A percentile compares a stretch with the other conserved stretches of the same genome.
These are phyloP conservation scores for Coemansia sp. DNA, from an alignment of 192 early-diverging fungal genomes.

Conservation along the genomic window DNA sequence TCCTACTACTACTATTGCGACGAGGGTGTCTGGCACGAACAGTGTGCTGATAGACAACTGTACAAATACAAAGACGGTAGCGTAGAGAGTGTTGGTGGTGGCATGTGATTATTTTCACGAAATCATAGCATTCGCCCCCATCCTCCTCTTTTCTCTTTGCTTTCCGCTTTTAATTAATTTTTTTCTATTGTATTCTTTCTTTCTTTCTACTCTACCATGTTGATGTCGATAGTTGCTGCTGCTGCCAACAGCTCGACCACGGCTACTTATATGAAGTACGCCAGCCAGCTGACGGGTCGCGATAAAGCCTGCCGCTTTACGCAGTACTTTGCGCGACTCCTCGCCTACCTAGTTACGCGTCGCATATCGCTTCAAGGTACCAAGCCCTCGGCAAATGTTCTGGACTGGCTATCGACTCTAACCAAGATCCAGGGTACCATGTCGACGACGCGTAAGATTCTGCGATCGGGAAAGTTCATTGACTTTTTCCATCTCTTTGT, in stretches of 20 bases:
- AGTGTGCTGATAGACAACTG: slow-evolving; percentile 9
- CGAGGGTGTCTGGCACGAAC: slow-evolving; percentile 50
- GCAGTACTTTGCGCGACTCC: slow-evolving; percentile 87
- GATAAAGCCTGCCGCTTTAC: slow-evolving; percentile 82
- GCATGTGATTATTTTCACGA: neutral
- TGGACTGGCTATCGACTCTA: slow-evolving; percentile 37
- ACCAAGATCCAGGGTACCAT: slow-evolving; percentile 28
- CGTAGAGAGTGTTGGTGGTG: slow-evolving; percentile 1
- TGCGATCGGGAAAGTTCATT: slow-evolving; percentile 54
- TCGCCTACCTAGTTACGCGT: slow-evolving; percentile 57
- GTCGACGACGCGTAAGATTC: slow-evolving; percentile 43
- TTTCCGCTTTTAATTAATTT: neutral
- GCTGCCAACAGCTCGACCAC: slow-evolving; percentile 33
- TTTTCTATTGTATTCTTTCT: slow-evolving; percentile 4
- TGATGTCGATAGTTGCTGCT: slow-evolving; percentile 5
- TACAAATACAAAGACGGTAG: slow-evolving; percentile 37
- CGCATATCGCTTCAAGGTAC: slow-evolving; percentile 24
- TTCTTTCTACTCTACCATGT: neutral
- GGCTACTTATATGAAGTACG: slow-evolving; percentile 59
- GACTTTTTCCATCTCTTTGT: slow-evolving; percentile 37
- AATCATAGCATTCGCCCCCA: neutral
- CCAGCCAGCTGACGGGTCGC: slow-evolving; percentile 69
- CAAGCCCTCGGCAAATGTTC: neutral
- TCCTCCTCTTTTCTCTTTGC: neutral
- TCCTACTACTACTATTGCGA: slow-evolving; percentile 41